A percentile compares a stretch with the other conserved stretches of the same genome.
phyloP scores from a whole-genome alignment of 2,329 filamentous ascomycete genomes.

The Chaetomiaceae sp. region DNA sequence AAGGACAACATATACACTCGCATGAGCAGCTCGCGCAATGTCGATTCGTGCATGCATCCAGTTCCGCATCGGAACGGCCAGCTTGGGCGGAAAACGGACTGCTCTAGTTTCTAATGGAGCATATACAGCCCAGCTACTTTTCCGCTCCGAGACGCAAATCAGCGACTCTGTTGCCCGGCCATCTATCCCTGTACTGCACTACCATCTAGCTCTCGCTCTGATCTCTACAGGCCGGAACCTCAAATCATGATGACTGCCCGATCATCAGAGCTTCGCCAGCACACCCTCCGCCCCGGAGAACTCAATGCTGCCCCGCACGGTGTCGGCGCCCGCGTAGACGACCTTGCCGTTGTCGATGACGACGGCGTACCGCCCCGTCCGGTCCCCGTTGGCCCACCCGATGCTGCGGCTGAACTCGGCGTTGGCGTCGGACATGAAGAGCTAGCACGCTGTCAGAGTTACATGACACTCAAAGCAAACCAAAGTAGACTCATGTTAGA shows the following conservation, averaged over 20 bases:
- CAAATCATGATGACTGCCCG: not conserved
- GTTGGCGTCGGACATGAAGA: constrained; percentile 68
- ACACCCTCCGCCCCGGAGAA: constrained; percentile 49
- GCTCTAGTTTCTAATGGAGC: constrained; percentile 2
- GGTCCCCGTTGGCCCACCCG: constrained; percentile 69
- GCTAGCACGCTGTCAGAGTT: constrained; percentile 30
- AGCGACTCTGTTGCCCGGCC: constrained; percentile 3
- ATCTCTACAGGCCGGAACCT: too few relatives aligned
- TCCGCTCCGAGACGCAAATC: constrained; percentile 7
- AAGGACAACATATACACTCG: constrained; percentile 24
- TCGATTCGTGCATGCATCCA: constrained; percentile 24
- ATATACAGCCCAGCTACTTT: not conserved
- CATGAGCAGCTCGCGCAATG: constrained; percentile 30
- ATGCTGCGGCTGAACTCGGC: constrained; percentile 70
- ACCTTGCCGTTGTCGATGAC: constrained; percentile 80
- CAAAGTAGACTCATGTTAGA: too few relatives aligned
- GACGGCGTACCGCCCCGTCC: constrained; percentile 74
- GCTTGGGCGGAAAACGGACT: not conserved
- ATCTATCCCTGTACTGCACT: too few relatives aligned
- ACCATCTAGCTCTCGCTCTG: too few relatives aligned
- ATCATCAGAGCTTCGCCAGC: constrained; percentile 43
- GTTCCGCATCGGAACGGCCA: constrained; percentile 17
- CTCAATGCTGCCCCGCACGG: constrained; percentile 39
- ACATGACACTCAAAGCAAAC: not conserved
- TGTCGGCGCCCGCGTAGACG: constrained; percentile 70